Base-by-base conservation (phyloP, 148 eudicot species). In the Rhododendron ovatum region DNA sequence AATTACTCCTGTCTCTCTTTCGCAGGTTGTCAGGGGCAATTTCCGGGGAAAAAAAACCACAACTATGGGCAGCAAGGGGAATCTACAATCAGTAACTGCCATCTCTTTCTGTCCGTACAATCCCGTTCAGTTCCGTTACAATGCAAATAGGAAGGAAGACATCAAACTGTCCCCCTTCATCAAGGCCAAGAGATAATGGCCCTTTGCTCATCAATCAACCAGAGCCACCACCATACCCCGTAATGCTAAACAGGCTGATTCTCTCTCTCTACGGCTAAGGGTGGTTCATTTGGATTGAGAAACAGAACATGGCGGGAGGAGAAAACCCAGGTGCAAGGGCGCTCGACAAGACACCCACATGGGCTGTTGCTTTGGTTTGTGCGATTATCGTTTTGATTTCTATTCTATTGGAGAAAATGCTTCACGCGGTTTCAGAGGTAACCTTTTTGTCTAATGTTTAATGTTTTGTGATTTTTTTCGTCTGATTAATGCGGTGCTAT, bases 291-390 rank as follows among this genome's bases (percentile, higher is more conserved):
- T 48, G 65, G 17, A 59, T 85, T 48, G 41, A 74, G 85, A 30
- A 35, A 1, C 3, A 65, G 17, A 39, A 81, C 78, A 84, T 78
- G 91, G 86, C 89, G 85, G 92, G 88, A 67, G 93, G 92, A 78
- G 88, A 83, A 50, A 87, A 84, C 14, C 20, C n/a, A 9, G 59
- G 35, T 3, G 83, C 86, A 33, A 93, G 98, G 88, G 89, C 94
- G 88, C 95, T 96, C 37, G 95, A 96, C 86, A 84, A 85, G 39
- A 96, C 98, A n/a, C 96, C 98, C 4, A 94, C 98, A 18, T 96
- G 98, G 98, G 96, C 98, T 4, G 98, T 96, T 41, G 91, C 98
- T 74, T 89, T 90, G 17, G 96, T 94, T 75, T 91, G 91, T 82
- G 95, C 94, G 5, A 61, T 93, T 73, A 96, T 96, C 43, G 82